Conservation (phyloP, 2,329 filamentous ascomycete species). For the Aaosphaeria pasadenensis region DNA sequence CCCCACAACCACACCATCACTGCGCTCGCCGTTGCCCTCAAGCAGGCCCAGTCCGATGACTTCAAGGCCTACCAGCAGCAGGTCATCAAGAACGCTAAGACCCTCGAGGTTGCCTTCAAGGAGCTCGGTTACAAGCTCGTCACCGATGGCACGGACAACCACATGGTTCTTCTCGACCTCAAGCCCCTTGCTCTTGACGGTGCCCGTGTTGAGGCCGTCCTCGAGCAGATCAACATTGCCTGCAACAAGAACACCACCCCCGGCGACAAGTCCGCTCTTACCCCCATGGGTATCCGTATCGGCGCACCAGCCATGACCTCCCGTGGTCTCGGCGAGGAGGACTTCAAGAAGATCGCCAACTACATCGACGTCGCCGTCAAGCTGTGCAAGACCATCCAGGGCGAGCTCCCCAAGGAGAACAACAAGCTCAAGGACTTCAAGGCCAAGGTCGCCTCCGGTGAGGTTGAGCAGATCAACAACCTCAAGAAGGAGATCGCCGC, state of each 20-base stretch:
- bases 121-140: slow-evolving; percentile 81
- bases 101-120: slow-evolving; percentile 69
- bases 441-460: slow-evolving; percentile 77
- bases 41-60: slow-evolving; percentile 84
- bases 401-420: slow-evolving; percentile 82
- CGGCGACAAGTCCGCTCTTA: slow-evolving; percentile 88
- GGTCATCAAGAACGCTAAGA: slow-evolving; percentile 87
- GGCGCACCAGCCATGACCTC: slow-evolving; percentile 98
- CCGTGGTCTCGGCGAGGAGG: slow-evolving; percentile 81
- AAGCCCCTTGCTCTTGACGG: slow-evolving; percentile 87
- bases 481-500: slow-evolving; percentile 84
- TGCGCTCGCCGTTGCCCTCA: slow-evolving; percentile 87
- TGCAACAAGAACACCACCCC: slow-evolving; percentile 99
- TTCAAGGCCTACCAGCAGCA: slow-evolving; percentile 92
- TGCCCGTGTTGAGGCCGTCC: slow-evolving; percentile 80
- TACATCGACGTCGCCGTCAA: slow-evolving; percentile 91
- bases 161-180: slow-evolving; percentile 88
- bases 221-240: slow-evolving; percentile 93
- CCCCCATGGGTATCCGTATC: slow-evolving; percentile 89
- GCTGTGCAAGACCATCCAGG: slow-evolving; percentile 86
- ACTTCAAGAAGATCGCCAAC: slow-evolving; percentile 75
- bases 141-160: slow-evolving; percentile 93
- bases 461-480: slow-evolving; percentile 76
- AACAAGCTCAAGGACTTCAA: slow-evolving; percentile 99
- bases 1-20: slow-evolving; percentile 99